A percentile compares a stretch with the other conserved stretches of the same genome.
Conservation (phyloP, 345 rosid genomes). For the Trapa bicornis region DNA sequence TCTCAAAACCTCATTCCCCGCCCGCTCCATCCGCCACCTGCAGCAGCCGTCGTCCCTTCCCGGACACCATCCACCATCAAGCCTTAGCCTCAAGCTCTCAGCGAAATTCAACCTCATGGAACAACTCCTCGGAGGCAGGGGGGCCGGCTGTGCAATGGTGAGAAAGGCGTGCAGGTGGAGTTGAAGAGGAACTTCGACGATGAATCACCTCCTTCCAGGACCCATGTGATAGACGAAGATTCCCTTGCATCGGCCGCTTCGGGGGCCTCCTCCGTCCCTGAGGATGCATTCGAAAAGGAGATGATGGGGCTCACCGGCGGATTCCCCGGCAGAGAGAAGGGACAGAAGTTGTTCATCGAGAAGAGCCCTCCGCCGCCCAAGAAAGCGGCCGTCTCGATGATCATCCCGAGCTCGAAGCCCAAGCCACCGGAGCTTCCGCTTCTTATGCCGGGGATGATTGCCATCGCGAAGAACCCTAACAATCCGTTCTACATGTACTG, state of each 20-base stretch:
- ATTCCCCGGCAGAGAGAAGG: slow-evolving; percentile 80
- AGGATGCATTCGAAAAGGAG: slow-evolving; percentile 62
- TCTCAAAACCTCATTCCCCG: slow-evolving; percentile 10
- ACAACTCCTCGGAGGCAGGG: slow-evolving; percentile 78
- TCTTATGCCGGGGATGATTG: slow-evolving; percentile 87
- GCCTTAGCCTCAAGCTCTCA: slow-evolving; percentile 11
- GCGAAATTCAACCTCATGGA: slow-evolving; percentile 58
- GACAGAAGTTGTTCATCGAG: slow-evolving; percentile 48
- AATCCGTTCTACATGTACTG: slow-evolving; percentile 77
- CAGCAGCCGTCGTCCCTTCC: slow-evolving; percentile 20
- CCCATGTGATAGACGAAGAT: slow-evolving; percentile 9
- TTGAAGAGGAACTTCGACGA: slow-evolving; percentile 27
- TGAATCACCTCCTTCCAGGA: background rate
- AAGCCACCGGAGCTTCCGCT: slow-evolving; percentile 65
- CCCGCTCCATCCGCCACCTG: slow-evolving; percentile 6
- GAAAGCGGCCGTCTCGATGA: slow-evolving; percentile 11
- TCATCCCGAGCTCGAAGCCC: slow-evolving; percentile 28
- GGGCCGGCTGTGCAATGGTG: slow-evolving; percentile 55
- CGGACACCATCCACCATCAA: slow-evolving; percentile 11
- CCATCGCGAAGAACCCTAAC: slow-evolving; percentile 63
- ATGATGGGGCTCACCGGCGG: slow-evolving; percentile 89
- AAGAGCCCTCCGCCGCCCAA: slow-evolving; percentile 57
- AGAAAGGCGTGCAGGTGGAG: slow-evolving; percentile 52
- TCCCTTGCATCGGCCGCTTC: background rate
- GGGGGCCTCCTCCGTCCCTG: slow-evolving; percentile 22